phyloP scores from a whole-genome alignment of 371 early-diverging fungal species.

The Basidiobolus meristosporus region DNA sequence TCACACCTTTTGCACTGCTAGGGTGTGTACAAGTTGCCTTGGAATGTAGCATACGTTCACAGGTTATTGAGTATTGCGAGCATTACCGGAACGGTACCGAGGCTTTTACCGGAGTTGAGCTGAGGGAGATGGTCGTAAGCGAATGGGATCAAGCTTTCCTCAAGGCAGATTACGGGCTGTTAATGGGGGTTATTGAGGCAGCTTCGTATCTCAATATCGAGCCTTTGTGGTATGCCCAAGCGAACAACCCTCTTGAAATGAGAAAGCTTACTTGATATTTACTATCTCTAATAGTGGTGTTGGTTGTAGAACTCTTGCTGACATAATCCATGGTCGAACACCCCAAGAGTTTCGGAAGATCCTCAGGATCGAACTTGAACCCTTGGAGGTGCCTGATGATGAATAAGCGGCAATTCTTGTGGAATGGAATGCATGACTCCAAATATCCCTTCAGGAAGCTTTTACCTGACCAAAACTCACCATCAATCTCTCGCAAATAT shows the following conservation, averaged over 20 bases:
- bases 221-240: background rate
- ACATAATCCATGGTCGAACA: conserved; percentile 73
- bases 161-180: conserved; percentile 73
- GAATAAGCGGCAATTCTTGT: conserved; percentile 46
- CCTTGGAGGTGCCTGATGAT: too few species aligned
- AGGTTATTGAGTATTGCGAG: conserved; percentile 49
- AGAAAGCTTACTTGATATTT: background rate
- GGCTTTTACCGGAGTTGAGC: conserved; percentile 1
- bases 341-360: conserved; percentile 72
- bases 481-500: too few species aligned
- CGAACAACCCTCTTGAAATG: background rate
- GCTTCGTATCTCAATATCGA: background rate
- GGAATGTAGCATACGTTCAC: too few species aligned
- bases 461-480: too few species aligned
- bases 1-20: too few species aligned
- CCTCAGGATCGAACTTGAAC: conserved; percentile 77
- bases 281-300: background rate
- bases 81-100: conserved; percentile 58
- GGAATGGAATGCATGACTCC: too few species aligned
- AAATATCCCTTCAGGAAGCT: too few species aligned
- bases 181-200: conserved; percentile 62
- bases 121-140: conserved; percentile 22
- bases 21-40: too few species aligned
- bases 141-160: conserved; percentile 73
- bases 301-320: conserved; percentile 71